These are phyloP conservation scores for Exserohilum rostratum DNA, from an alignment of 2,329 filamentous ascomycete species.

Conservation along the genomic window DNA sequence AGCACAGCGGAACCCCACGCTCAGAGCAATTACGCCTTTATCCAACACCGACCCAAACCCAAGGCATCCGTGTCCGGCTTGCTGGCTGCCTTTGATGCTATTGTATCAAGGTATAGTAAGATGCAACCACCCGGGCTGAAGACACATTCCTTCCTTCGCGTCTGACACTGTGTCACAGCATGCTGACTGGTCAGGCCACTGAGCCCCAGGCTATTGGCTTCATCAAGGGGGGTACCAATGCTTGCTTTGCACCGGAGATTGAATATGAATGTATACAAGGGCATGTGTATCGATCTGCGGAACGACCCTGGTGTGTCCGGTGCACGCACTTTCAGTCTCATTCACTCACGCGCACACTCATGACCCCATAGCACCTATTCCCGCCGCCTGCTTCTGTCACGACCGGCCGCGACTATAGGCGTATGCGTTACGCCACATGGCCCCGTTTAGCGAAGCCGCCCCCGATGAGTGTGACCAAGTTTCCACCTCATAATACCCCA, in stretches of 20 bases:
- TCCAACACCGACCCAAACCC: slow-evolving; percentile 28
- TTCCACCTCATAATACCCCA: slow-evolving; percentile 17
- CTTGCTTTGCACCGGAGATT: slow-evolving; percentile 15
- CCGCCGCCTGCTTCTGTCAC: slow-evolving; percentile 15
- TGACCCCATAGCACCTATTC: slow-evolving; percentile 21
- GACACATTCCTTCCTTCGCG: slow-evolving; percentile 2
- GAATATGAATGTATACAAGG: slow-evolving; percentile 16
- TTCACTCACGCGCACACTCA: neutral
- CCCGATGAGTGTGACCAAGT: slow-evolving; percentile 24
- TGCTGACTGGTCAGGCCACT: slow-evolving; percentile 13
- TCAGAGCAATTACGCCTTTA: slow-evolving; percentile 15
- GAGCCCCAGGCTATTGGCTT: neutral
- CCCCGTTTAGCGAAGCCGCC: slow-evolving; percentile 13
- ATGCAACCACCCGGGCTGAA: slow-evolving; percentile 31
- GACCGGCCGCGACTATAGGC: slow-evolving; percentile 3
- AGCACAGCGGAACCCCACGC: slow-evolving; percentile 15
- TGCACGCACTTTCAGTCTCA: slow-evolving; percentile 14
- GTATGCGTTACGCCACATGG: slow-evolving; percentile 18
- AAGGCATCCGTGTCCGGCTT: slow-evolving; percentile 30
- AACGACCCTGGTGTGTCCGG: slow-evolving; percentile 15
- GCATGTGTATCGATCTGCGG: slow-evolving; percentile 19
- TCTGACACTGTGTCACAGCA: slow-evolving; percentile 25
- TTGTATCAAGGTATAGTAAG: slow-evolving; percentile 37
- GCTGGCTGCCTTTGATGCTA: slow-evolving; percentile 25
- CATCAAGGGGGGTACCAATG: slow-evolving; percentile 10